These are phyloP conservation scores for Scutellaria galericulata DNA, from an alignment of 257 asterid species.

Conservation along the genomic window DNA sequence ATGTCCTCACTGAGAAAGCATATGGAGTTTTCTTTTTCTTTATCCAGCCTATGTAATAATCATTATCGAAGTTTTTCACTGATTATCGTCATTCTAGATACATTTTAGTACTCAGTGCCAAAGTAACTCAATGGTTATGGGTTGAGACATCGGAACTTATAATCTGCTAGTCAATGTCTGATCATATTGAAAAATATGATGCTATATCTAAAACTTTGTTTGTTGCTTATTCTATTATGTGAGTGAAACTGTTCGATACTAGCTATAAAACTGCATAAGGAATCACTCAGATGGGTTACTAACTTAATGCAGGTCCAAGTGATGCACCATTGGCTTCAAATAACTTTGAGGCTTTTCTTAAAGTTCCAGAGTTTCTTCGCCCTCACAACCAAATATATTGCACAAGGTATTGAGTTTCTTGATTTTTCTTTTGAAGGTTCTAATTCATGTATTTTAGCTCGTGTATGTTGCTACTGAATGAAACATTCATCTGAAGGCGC, in stretches of 20 bases:
- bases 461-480: slow-evolving; percentile 2
- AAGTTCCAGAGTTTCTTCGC: slow-evolving; percentile 92
- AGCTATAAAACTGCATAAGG: slow-evolving; percentile 11
- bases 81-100: slow-evolving; percentile 16
- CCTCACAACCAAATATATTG: slow-evolving; percentile 95
- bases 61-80: slow-evolving; percentile 7
- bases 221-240: slow-evolving; percentile 15
- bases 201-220: not conserved
- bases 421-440: slow-evolving; percentile 26
- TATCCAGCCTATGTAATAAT: slow-evolving; percentile 1
- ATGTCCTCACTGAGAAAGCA: slow-evolving; percentile 14
- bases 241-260: slow-evolving; percentile 25
- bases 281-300: slow-evolving; percentile 32
- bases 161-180: no score
- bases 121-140: no score
- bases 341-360: slow-evolving; percentile 93
- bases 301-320: slow-evolving; percentile 76
- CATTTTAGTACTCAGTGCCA: slow-evolving; percentile 5
- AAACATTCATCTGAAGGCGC: slow-evolving; percentile 27
- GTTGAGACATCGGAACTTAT: not conserved
- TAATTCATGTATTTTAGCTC: not conserved
- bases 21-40: not conserved
- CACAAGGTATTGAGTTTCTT: slow-evolving; percentile 67
- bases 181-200: no score
- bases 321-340: slow-evolving; percentile 94